Evolutionary conservation across 768 basidiomycete species (phyloP), one percentile per base, ranked within the genome.

Genomic region (Psilocybe azurescens): DNA sequence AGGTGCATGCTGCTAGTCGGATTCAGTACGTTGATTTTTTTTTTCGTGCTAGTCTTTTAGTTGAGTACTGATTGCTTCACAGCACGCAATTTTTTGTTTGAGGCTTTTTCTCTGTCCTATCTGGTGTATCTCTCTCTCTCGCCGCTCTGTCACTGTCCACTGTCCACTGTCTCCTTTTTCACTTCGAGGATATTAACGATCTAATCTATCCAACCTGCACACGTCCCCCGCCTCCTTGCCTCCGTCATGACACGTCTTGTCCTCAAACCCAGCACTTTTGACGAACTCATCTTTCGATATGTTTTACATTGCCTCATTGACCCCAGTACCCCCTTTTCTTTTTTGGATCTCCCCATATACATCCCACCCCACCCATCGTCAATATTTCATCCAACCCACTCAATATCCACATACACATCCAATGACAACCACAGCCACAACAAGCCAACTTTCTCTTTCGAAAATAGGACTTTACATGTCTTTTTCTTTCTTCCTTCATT

Each of bases 1-100:
- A 96, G 74, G 95, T 99, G 64, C 97, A 99, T 77, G 92, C 93
- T 68, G 81, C 91, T 53, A 96, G 94, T 77, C 89, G 94, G 75
- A 87, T 93, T 69, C 90, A 97, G 93, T 95, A 74, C 67, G 93
- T 87, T 44, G 68, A 28, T 57, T 36, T 11, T 52, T 48, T 8
- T 51, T 68, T 24, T 20, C 24, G 13, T 47, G 28, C 57, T 24
- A 29, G 24, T 33, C 7, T 57, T 16, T 44, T 65, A 24, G 49
- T 58, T 50, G 33, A 5, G 33, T n/a, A n/a, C n/a, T n/a, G n/a
- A n/a, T n/a, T n/a, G n/a, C n/a, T n/a, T n/a, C n/a, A n/a, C n/a
- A 93, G 92, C 80, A 94, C 92, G 61, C 92, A 94, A 75, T 94
- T 93, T 81, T 93, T 93, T 80, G 90, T 94, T 74, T 94, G 81